phyloP scores from a whole-genome alignment of 257 asterid species.

The Solanum acaule region DNA sequence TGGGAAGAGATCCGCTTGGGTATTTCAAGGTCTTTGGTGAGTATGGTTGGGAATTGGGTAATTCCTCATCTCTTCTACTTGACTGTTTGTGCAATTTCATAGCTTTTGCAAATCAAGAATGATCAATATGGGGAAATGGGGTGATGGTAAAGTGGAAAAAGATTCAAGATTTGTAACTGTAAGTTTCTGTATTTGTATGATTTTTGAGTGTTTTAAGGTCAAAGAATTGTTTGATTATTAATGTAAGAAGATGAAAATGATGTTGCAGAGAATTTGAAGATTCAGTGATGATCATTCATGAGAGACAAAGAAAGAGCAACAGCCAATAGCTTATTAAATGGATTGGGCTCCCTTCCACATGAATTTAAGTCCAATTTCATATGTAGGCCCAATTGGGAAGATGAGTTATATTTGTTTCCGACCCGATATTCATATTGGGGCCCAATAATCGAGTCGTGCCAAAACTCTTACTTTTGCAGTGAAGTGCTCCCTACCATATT shows the following conservation, averaged over 20 bases:
- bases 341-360: neutral
- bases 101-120: slow-evolving; percentile 1
- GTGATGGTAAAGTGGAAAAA: neutral
- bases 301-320: neutral
- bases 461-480: no score
- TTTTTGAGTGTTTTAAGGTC: neutral
- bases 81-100: slow-evolving; percentile 64
- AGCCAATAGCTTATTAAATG: neutral
- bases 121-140: neutral
- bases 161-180: neutral
- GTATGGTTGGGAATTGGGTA: slow-evolving; percentile 46
- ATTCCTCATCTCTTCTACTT: slow-evolving; percentile 57
- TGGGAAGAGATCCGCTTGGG: slow-evolving; percentile 54
- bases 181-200: neutral
- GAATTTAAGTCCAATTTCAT: neutral
- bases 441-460: neutral
- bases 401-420: neutral
- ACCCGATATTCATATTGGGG: neutral
- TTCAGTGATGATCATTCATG: neutral
- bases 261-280: neutral
- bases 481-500: no score
- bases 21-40: slow-evolving; percentile 76
- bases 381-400: neutral
- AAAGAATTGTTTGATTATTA: neutral
- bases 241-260: neutral